These are phyloP conservation scores for Gremmenia infestans DNA, from an alignment of 2,329 filamentous ascomycete genomes.

Conservation along the genomic window DNA sequence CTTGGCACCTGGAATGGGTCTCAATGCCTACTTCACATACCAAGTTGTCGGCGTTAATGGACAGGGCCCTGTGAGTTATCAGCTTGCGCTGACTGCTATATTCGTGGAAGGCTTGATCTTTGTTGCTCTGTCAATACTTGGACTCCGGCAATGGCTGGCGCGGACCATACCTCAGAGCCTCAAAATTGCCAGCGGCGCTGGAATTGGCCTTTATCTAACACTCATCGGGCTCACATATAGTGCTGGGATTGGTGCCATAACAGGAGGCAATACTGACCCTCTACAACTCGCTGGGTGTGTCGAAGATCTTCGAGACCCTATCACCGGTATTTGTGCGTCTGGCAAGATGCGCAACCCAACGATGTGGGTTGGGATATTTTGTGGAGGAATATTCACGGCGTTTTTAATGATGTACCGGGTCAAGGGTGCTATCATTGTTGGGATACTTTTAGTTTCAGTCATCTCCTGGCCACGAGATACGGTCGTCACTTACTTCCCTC, in stretches of 20 bases:
- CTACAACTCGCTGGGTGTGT: conserved; percentile 62
- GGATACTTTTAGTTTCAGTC: conserved; percentile 78
- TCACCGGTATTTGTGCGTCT: conserved; percentile 54
- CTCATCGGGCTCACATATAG: conserved; percentile 73
- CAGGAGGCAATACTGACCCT: conserved; percentile 63
- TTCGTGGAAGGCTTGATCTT: conserved; percentile 88
- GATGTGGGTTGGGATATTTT: conserved; percentile 87
- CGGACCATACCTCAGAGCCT: conserved; percentile 77
- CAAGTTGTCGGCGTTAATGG: conserved; percentile 72
- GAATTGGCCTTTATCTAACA: conserved; percentile 72
- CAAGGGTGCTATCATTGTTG: conserved; percentile 80
- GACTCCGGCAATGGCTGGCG: conserved; percentile 83
- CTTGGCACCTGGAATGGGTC: conserved; percentile 69
- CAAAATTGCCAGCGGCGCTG: conserved; percentile 80
- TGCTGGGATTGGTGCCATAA: conserved; percentile 75
- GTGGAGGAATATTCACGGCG: conserved; percentile 73
- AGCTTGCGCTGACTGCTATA: conserved; percentile 75
- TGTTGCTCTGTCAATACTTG: conserved; percentile 70
- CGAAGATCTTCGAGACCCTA: conserved; percentile 9
- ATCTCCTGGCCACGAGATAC: conserved; percentile 83
- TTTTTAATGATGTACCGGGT: conserved; percentile 80
- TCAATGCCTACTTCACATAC: conserved; percentile 86
- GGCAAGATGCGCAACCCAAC: conserved; percentile 78
- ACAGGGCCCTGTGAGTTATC: conserved; percentile 65
- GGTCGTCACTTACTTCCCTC: conserved; percentile 74